Base-by-base conservation (phyloP, 257 asterid genomes). In the Fraxinus quadrangulata region DNA sequence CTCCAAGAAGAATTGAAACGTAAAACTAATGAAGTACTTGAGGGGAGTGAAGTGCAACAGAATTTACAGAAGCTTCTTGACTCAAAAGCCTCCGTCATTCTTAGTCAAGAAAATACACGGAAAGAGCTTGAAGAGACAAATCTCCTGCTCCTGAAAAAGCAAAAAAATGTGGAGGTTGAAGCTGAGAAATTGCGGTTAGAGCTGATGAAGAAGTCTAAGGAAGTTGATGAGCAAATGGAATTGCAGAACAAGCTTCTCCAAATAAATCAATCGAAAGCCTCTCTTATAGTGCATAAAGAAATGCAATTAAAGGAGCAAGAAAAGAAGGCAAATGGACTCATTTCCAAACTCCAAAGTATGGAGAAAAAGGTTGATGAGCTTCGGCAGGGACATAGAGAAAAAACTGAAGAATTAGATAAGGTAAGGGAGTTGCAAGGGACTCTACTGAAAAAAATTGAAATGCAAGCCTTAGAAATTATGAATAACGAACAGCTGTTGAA, bases 211-310 rank as follows among this genome's bases (percentile, higher is more conserved):
- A 91, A 89, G 86, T 82, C 87, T 19, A 80, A 72, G 86, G 96
- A 91, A 84, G 86, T 84, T 79, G 97, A 89, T 71, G 88, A 82
- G 54, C 81, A 74, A 72, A 87, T 85, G 90, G 84, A 79, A 71
- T 81, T 87, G 79, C 89, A 87, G 74, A 84, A 83, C 76, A 84
- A 82, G 88, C 90, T 92, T 78, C 90, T 92, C 75, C 84, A 80
- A 61, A 37, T 83, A 61, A 82, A 87, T 79, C 87, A 87, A 61
- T 82, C 84, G 28, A 83, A 87, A 14, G 72, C 86, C 67, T 79
- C 92, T 56, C 70, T 84, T 77, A 75, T 83, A 70, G 87, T 78
- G 71, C 80, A 87, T 77, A 86, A 84, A 76, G 94, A 88, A 49
- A 82, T 79, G 75, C 90, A 86, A 76, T 76, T 90, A 84, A 90